Conservation (phyloP, 495 filamentous ascomycete genomes). For the Xylaria palmicola region DNA sequence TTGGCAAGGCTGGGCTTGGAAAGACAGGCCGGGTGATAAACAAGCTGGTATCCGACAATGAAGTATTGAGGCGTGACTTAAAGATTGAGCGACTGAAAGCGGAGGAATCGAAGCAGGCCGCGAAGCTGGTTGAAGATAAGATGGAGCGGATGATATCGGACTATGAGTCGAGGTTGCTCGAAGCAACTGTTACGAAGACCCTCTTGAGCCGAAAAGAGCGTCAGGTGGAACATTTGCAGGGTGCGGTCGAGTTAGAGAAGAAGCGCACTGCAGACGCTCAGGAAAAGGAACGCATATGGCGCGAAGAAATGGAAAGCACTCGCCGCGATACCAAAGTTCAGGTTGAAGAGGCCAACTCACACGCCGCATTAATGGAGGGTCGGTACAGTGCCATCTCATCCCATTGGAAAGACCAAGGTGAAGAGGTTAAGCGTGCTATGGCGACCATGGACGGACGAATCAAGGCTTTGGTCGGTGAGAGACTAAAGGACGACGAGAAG, state of each 20-base stretch:
- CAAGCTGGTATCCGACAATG: conserved; percentile 83
- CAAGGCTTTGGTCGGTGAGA: conserved; percentile 45
- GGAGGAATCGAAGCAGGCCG: conserved; percentile 70
- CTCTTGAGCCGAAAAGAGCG: conserved; percentile 74
- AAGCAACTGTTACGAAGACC: conserved; percentile 66
- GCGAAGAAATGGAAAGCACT: conserved; percentile 60
- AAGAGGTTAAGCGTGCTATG: conserved; percentile 53
- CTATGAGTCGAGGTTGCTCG: conserved; percentile 67
- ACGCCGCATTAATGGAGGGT: conserved; percentile 53
- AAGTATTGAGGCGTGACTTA: conserved; percentile 76
- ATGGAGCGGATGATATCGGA: conserved; percentile 65
- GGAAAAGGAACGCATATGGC: conserved; percentile 62
- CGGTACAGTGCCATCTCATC: conserved; percentile 72
- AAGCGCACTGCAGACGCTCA: conserved; percentile 55
- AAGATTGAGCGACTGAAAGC: conserved; percentile 68
- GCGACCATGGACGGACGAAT: conserved; percentile 56
- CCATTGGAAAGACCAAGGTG: conserved; percentile 64
- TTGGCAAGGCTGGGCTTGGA: conserved; percentile 76
- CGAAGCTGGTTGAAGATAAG: conserved; percentile 71
- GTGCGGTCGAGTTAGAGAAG: conserved; percentile 65
- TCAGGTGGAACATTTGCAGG: conserved; percentile 72
- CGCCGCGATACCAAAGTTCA: conserved; percentile 59
- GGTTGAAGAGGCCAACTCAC: conserved; percentile 60
- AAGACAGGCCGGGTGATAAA: conserved; percentile 96
- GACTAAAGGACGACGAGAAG: conserved; percentile 57